Evolutionary conservation across 257 asterid genomes (phyloP), one percentile per base, ranked within the genome.

Genomic region (Gynochthodes officinalis): DNA sequence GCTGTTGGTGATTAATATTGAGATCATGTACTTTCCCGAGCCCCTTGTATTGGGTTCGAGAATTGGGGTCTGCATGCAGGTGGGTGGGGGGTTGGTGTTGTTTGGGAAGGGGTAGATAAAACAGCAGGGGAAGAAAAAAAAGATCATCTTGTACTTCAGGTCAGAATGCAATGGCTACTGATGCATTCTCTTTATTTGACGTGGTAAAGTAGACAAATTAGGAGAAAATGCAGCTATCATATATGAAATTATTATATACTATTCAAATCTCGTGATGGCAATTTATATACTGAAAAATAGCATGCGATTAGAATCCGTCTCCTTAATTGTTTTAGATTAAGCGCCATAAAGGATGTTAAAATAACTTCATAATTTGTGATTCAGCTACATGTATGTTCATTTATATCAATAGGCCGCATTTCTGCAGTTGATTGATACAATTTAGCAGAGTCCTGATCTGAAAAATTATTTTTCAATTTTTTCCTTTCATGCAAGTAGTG

Each of bases 281-380:
- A n/a, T 13, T 13, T 49, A 16, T 32, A 58, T n/a, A 15, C 27
- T 21, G 11, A 27, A 43, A 16, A 9, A 48, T 68, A 18, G 39
- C 25, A 39, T 37, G 64, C 18, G 3, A 12, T 27, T 15, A 27
- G 49, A 33, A 50, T 62, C 46, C 0, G 58, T 7, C 23, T 42
- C 7, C 55, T 42, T 8, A 25, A 13, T 59, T 43, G 19, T 40
- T 6, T 32, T 28, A n/a, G 49, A 8, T 69, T 25, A 10, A 70
- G 70, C 70, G 12, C 54, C 42, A n/a, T 28, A 63, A 63, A 63
- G 69, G 63, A 39, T 37, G 50, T 39, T 63, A 5, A 37, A 37
- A 39, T 37, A 39, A 11, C 40, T 63, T 2, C 2, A 23, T 48
- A n/a, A n/a, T 33, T 42, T 71, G 37, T 6, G 32, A 32, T 25